Conservation (phyloP, 441 rosid species). For the Populus trichocarpa region DNA sequence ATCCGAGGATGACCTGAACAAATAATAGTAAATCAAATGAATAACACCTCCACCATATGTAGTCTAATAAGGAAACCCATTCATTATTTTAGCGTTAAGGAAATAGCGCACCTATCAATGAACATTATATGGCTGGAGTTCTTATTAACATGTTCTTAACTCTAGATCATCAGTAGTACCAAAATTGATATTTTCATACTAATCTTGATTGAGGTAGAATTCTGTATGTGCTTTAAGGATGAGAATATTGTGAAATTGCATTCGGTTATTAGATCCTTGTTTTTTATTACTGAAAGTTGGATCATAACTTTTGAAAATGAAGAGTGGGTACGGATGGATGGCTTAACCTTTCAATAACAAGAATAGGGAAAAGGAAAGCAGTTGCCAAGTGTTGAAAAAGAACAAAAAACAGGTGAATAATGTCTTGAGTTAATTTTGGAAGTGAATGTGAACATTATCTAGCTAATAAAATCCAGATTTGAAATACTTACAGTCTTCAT, state of each 20-base stretch:
- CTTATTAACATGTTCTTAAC: neutral
- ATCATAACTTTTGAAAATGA: neutral
- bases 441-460: constrained; percentile 1
- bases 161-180: neutral
- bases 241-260: neutral
- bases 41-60: neutral
- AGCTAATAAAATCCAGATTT: constrained; percentile 6
- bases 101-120: neutral
- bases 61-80: neutral
- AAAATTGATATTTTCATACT: neutral
- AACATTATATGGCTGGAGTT: neutral
- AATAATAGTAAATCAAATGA: constrained; percentile 7
- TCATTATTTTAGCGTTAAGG: too few relatives aligned
- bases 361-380: neutral
- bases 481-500: constrained; percentile 82
- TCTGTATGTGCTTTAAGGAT: neutral
- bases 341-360: neutral
- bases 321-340: neutral
- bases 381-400: neutral
- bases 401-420: neutral
- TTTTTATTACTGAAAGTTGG: neutral
- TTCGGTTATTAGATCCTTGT: neutral
- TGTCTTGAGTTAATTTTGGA: neutral
- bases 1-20: constrained; percentile 81
- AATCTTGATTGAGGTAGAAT: constrained; percentile 1